These are phyloP conservation scores for Solanum megistacrolobum DNA, from an alignment of 257 asterid species.

Conservation along the genomic window DNA sequence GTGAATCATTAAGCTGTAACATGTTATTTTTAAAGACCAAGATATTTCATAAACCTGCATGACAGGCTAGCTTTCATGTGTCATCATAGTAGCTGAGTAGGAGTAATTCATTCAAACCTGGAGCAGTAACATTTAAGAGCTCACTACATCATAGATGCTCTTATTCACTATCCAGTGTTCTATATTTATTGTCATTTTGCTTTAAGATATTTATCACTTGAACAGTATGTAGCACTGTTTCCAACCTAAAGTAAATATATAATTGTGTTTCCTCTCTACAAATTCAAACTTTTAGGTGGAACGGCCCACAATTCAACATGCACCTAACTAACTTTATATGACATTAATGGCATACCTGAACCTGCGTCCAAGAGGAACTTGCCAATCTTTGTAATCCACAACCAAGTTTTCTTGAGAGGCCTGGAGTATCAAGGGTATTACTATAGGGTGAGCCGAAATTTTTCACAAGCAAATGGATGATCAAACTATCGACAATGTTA, in stretches of 20 bases:
- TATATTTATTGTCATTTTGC: background rate
- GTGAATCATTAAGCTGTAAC: background rate
- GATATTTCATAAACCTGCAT: background rate
- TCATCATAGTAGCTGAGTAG: background rate
- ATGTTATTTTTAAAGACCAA: background rate
- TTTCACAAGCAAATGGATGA: background rate
- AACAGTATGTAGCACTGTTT: background rate
- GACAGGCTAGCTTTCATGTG: background rate
- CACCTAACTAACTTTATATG: background rate
- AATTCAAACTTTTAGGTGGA: background rate
- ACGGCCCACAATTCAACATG: background rate
- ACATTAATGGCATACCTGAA: slow-evolving; percentile 57
- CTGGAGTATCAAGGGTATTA: slow-evolving; percentile 20
- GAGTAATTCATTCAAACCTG: background rate
- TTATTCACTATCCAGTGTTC: background rate
- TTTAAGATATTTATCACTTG: background rate
- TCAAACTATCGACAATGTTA: background rate
- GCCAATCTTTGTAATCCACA: slow-evolving; percentile 99
- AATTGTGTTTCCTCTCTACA: background rate
- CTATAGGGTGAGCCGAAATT: background rate
- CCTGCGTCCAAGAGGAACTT: slow-evolving; percentile 93
- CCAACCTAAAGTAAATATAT: background rate
- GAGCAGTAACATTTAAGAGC: background rate
- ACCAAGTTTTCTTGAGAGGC: slow-evolving; percentile 74
- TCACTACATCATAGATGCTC: background rate